phyloP scores from a whole-genome alignment of 2,329 filamentous ascomycete species.

The Achaetomium macrosporum region DNA sequence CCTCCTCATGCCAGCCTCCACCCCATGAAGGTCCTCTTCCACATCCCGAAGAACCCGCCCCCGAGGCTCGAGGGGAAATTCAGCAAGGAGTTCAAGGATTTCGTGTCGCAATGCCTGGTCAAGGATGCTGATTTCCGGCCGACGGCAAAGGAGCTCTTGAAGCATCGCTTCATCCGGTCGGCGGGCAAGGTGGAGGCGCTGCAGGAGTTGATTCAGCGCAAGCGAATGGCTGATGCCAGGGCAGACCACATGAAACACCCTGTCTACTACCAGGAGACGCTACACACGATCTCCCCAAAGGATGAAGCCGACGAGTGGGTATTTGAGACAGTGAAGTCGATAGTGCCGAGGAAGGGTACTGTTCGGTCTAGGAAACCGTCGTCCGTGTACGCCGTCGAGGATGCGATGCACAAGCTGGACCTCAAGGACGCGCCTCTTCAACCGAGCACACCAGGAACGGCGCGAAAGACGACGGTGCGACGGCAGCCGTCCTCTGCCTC shows the following conservation, averaged over 20 bases:
- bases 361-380: conserved; percentile 52
- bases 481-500: conserved; percentile 33
- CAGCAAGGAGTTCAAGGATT: conserved; percentile 89
- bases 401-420: conserved; percentile 54
- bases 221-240: conserved; percentile 74
- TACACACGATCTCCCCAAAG: conserved; percentile 62
- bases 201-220: conserved; percentile 78
- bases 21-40: conserved; percentile 89
- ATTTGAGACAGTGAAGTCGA: conserved; percentile 86
- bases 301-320: conserved; percentile 83
- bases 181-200: conserved; percentile 85
- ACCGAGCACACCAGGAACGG: conserved; percentile 52
- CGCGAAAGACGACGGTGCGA: conserved; percentile 54
- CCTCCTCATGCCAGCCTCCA: conserved; percentile 82
- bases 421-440: conserved; percentile 56
- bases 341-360: conserved; percentile 51
- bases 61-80: conserved; percentile 81
- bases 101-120: conserved; percentile 80
- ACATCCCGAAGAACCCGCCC: conserved; percentile 82
- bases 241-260: conserved; percentile 63
- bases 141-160: conserved; percentile 78
- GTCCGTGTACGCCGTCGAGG: conserved; percentile 52
- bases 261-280: conserved; percentile 89
- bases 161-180: conserved; percentile 79
- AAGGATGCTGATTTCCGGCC: conserved; percentile 85